A percentile compares a stretch with the other conserved stretches of the same genome.
phyloP scores from a whole-genome alignment of 345 rosid genomes.

The Cardamine occulta region DNA sequence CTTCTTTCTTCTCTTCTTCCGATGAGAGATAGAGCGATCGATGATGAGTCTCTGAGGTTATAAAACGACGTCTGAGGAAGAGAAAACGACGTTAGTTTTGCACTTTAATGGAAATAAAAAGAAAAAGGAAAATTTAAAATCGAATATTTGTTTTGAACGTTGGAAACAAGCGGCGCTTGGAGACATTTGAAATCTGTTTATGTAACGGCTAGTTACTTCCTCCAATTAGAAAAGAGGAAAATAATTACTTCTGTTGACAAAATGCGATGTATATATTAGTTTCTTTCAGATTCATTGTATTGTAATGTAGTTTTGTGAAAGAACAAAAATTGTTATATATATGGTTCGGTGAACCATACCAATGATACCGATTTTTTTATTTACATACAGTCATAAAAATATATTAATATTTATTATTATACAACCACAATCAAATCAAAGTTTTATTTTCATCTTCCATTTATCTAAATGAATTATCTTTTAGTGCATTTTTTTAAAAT shows the following conservation, averaged over 20 bases:
- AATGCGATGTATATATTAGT: not conserved
- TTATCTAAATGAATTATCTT: not conserved
- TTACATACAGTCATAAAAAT: not conserved
- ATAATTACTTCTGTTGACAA: not conserved
- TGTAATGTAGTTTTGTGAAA: not conserved
- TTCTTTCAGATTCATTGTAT: not conserved
- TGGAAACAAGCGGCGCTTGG: slow-evolving; percentile 28
- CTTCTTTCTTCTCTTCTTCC: slow-evolving; percentile 25
- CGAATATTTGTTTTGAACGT: slow-evolving; percentile 22
- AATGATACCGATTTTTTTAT: not conserved
- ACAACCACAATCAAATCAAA: not conserved
- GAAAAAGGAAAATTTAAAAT: slow-evolving; percentile 3
- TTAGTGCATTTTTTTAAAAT: not conserved
- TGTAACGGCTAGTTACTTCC: slow-evolving; percentile 35
- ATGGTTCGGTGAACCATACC: too few relatives aligned
- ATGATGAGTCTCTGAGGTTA: slow-evolving; percentile 14
- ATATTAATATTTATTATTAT: not conserved
- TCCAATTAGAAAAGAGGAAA: not conserved
- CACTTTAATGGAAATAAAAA: not conserved
- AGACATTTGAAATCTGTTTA: slow-evolving; percentile 16
- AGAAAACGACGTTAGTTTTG: not conserved
- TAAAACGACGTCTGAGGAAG: slow-evolving; percentile 8
- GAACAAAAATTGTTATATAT: not conserved
- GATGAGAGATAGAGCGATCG: slow-evolving; percentile 4
- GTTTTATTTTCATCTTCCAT: not conserved